A percentile compares a stretch with the other conserved stretches of the same genome.
Conservation (phyloP, 2,329 filamentous ascomycete species). For the Scedosporium aurantiacum region DNA sequence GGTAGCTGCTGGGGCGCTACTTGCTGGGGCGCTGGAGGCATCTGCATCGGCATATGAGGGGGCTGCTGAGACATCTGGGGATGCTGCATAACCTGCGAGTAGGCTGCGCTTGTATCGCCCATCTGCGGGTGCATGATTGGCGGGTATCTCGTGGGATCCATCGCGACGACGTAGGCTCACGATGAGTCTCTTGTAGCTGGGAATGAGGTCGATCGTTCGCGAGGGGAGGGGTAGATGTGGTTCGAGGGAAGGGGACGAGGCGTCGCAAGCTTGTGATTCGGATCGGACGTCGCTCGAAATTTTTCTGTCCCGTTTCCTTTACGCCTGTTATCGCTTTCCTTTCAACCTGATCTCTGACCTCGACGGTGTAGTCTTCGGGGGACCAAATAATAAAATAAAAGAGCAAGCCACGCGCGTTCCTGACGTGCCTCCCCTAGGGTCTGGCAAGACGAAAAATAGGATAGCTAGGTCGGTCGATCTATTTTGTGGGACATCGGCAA, state of each 20-base stretch:
- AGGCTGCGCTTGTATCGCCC: conserved; percentile 3
- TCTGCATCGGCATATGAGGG: conserved; percentile 5
- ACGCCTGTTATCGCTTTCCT: no score
- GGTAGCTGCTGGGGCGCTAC: background rate
- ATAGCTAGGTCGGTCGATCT: no score
- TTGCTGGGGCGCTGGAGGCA: conserved; percentile 2
- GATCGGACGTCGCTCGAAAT: background rate
- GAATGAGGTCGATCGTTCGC: background rate
- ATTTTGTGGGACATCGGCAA: background rate
- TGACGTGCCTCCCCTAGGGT: no score
- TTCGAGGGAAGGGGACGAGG: background rate
- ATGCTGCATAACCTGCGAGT: conserved; percentile 3
- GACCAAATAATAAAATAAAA: background rate
- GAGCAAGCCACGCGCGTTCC: no score
- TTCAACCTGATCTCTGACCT: no score
- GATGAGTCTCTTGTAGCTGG: background rate
- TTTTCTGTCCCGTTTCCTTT: background rate
- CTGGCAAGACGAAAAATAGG: no score
- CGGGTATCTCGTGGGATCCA: conserved; percentile 4
- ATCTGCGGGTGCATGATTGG: conserved; percentile 2
- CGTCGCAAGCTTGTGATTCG: background rate
- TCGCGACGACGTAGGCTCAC: background rate
- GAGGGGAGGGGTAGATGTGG: background rate
- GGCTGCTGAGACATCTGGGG: conserved; percentile 5
- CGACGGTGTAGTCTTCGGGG: background rate